Evolutionary conservation across 306 rosid genomes (phyloP).

Genomic region (Luffa acutangula): DNA sequence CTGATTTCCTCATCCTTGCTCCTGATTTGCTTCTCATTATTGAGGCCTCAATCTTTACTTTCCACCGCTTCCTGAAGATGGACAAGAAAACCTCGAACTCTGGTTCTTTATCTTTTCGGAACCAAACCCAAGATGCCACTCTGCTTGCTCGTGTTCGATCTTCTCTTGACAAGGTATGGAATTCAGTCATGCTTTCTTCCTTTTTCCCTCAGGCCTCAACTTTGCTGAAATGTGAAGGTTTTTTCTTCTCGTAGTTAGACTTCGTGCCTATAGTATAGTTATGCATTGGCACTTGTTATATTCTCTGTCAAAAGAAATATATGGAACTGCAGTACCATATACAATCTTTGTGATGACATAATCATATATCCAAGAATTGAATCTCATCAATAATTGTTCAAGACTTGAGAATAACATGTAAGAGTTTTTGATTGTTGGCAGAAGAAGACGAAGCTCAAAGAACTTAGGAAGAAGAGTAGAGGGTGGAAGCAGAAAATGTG

Average conservation of each 20-base stretch:
- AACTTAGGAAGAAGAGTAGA: constrained; percentile 54
- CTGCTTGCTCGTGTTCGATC: constrained; percentile 72
- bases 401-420: neutral
- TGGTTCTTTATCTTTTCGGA: constrained; percentile 44
- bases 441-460: constrained; percentile 71
- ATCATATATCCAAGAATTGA: neutral
- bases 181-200: neutral
- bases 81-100: constrained; percentile 63
- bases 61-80: constrained; percentile 64
- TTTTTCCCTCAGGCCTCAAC: neutral
- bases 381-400: neutral
- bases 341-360: neutral
- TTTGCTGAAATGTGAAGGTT: neutral
- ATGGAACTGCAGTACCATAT: neutral
- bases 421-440: constrained; percentile 23
- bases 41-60: constrained; percentile 64
- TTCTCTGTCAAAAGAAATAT: neutral
- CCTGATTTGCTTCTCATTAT: constrained; percentile 59
- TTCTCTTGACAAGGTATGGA: constrained; percentile 61
- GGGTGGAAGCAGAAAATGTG: constrained; percentile 63
- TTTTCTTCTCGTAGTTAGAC: neutral
- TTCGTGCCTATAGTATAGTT: neutral
- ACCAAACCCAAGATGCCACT: constrained; percentile 54
- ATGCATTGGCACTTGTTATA: neutral
- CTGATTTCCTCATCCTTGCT: constrained; percentile 50